phyloP scores from a whole-genome alignment of 2,329 filamentous ascomycete species.

The Diaporthe vexans region DNA sequence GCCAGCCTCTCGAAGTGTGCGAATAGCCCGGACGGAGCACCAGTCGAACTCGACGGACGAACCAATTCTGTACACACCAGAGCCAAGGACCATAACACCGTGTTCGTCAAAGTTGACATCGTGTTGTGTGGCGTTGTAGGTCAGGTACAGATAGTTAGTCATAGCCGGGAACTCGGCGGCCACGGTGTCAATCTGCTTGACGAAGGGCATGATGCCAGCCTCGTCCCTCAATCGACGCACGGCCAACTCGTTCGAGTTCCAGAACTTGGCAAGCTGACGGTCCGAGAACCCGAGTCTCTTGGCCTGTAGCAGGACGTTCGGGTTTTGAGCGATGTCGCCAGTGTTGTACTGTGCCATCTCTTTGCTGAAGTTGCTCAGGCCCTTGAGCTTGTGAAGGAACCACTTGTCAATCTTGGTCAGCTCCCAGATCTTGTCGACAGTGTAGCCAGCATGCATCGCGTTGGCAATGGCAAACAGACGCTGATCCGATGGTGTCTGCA shows the following conservation, averaged over 20 bases:
- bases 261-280: slow-evolving; percentile 92
- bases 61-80: slow-evolving; percentile 96
- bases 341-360: slow-evolving; percentile 77
- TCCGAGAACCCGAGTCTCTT: slow-evolving; percentile 97
- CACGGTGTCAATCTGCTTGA: slow-evolving; percentile 99
- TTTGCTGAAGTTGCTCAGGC: slow-evolving; percentile 89
- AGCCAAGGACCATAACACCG: slow-evolving; percentile 96
- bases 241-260: slow-evolving; percentile 93
- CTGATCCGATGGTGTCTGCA: slow-evolving; percentile 98
- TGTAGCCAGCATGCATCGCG: slow-evolving; percentile 94
- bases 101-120: slow-evolving; percentile 90
- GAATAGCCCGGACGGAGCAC: slow-evolving; percentile 95
- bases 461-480: slow-evolving; percentile 98
- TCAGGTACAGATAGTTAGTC: slow-evolving; percentile 97
- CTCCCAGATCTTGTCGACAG: slow-evolving; percentile 97
- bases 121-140: slow-evolving; percentile 91
- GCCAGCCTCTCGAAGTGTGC: slow-evolving; percentile 85
- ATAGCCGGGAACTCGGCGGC: slow-evolving; percentile 95
- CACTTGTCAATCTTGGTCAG: slow-evolving; percentile 99
- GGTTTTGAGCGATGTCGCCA: slow-evolving; percentile 74
- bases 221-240: slow-evolving; percentile 89
- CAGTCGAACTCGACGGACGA: slow-evolving; percentile 99
- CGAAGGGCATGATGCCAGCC: slow-evolving; percentile 85
- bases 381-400: slow-evolving; percentile 95
- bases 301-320: slow-evolving; percentile 80